Evolutionary conservation across 192 early-diverging fungal genomes (phyloP), one percentile per base, ranked within the genome.

Genomic region (Diversispora epigaea): DNA sequence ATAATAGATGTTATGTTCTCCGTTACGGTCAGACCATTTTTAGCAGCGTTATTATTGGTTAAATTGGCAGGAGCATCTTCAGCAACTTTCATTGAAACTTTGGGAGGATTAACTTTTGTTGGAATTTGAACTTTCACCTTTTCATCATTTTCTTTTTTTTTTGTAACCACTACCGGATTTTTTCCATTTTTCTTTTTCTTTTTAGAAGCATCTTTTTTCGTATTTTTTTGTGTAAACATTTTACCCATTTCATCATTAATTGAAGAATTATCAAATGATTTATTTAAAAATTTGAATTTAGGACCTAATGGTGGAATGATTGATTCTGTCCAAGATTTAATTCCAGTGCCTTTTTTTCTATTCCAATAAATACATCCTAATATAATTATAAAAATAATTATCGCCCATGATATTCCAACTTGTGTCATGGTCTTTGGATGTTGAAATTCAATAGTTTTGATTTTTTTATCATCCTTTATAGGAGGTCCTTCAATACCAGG

Each of bases 321-420:
- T 41, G 3, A 17, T 60, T 60, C 43, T 3, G 44, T 6, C 4
- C 19, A 71, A 71, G 17, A 7, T 7, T 15, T 10, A 44, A 15
- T 22, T 49, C 39, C 69, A 58, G 43, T 55, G 17, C 32, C 21
- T 60, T 45, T 14, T 45, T 10, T 46, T 72, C 12, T 43, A 61
- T 60, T 72, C 52, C 43, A 72, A 72, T 60, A 72, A 19, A 72
- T 1, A 60, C 46, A 9, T 41, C 70, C 66, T 2, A 68, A n/a
- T 60, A 58, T 11, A 14, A 56, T 8, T 3, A 46, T n/a, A 9
- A 60, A 14, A 45, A 72, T 17, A 54, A 58, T 58, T 10, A 57
- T 60, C 3, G 46, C n/a, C 56, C 54, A 72, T 15, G 41, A 72
- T 21, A 72, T n/a, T 45, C 70, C 54, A 22, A 55, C 43, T 12